Evolutionary conservation across 1,284 basidiomycete genomes (phyloP).

Genomic region (Hymenochaete sp.): DNA sequence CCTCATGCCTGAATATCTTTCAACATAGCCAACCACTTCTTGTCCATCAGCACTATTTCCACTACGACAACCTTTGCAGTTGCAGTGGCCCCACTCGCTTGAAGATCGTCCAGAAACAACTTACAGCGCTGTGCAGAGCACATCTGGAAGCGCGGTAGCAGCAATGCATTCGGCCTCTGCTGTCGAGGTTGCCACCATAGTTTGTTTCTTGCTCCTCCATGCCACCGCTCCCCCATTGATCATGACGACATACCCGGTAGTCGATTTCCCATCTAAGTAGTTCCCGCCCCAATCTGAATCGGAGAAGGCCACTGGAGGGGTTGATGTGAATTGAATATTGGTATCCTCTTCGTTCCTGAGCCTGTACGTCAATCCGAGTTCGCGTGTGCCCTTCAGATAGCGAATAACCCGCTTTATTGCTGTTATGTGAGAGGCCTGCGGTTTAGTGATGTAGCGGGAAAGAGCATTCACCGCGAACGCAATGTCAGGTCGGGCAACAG

Average conservation of each 20-base stretch:
- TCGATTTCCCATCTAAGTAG: conserved; percentile 18
- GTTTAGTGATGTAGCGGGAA: conserved; percentile 23
- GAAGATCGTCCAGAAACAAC: too few species aligned
- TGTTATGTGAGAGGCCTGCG: conserved; percentile 25
- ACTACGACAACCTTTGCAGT: too few species aligned
- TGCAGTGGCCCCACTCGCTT: too few species aligned
- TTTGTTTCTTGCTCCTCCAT: conserved; percentile 22
- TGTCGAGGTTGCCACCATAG: conserved; percentile 21
- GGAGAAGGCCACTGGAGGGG: conserved; percentile 18
- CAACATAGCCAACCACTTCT: too few species aligned
- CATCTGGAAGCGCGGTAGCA: too few species aligned
- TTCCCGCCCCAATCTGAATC: conserved; percentile 26
- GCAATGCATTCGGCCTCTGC: conserved; percentile 26
- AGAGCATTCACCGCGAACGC: conserved; percentile 26
- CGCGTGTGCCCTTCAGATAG: conserved; percentile 27
- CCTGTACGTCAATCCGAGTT: conserved; percentile 24
- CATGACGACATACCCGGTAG: conserved; percentile 24
- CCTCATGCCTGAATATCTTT: too few species aligned
- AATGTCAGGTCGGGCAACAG: conserved; percentile 27
- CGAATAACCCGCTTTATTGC: conserved; percentile 25
- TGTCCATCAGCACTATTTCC: too few species aligned
- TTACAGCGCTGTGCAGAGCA: too few species aligned
- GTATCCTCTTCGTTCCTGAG: conserved; percentile 1
- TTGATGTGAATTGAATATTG: too few species aligned
- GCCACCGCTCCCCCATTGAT: conserved; percentile 21